These are phyloP conservation scores for Cladosporium sphaerospermum DNA, from an alignment of 2,329 filamentous ascomycete species.

Conservation along the genomic window DNA sequence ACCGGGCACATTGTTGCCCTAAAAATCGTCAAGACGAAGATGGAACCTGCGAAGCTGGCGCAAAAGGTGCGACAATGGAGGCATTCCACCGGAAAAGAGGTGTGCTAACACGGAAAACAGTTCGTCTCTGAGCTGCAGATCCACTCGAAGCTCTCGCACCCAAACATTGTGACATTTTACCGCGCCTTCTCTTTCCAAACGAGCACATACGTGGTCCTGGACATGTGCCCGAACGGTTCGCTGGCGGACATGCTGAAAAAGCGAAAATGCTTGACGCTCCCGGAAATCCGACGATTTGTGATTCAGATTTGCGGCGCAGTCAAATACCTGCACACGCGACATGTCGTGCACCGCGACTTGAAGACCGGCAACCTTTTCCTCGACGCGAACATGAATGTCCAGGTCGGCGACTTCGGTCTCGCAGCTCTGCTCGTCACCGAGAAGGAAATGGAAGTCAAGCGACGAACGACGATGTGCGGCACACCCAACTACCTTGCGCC, in stretches of 20 bases:
- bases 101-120: conserved; percentile 32
- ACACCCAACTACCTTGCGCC: conserved; percentile 98
- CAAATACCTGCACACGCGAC: conserved; percentile 94
- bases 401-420: conserved; percentile 94
- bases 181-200: conserved; percentile 85
- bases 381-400: conserved; percentile 91
- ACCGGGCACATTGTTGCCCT: conserved; percentile 65
- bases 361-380: conserved; percentile 99
- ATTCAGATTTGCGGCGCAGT: conserved; percentile 94
- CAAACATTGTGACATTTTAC: conserved; percentile 92
- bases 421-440: conserved; percentile 87
- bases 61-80: conserved; percentile 57
- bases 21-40: conserved; percentile 78
- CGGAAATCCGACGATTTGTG: conserved; percentile 88
- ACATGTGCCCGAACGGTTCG: conserved; percentile 91
- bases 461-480: conserved; percentile 88
- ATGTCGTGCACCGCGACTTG: conserved; percentile 91
- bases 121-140: conserved; percentile 86
- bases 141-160: conserved; percentile 94
- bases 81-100: background rate
- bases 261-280: conserved; percentile 81
- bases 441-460: conserved; percentile 73
- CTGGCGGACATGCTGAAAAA: conserved; percentile 97
- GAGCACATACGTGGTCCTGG: conserved; percentile 88
- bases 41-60: conserved; percentile 72